phyloP scores from a whole-genome alignment of 345 rosid genomes.

The Eucalyptus microcorys region DNA sequence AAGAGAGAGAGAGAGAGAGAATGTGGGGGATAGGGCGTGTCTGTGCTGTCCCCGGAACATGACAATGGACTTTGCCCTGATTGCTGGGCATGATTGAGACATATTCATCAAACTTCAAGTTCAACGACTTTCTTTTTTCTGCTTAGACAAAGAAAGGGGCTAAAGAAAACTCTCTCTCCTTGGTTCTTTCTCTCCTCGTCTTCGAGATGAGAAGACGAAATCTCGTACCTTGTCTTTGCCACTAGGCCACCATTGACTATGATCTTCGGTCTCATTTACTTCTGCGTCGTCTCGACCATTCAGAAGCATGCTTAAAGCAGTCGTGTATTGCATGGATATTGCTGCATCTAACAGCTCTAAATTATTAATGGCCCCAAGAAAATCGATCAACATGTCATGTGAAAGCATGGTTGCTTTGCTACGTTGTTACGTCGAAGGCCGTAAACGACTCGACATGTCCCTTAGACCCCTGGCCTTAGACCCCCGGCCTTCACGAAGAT shows the following conservation, averaged over 20 bases:
- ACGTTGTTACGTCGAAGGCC: neutral
- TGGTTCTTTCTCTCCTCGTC: neutral
- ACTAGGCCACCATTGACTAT: neutral
- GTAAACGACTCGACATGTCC: neutral
- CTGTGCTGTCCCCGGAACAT: slow-evolving; percentile 33
- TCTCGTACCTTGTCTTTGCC: neutral
- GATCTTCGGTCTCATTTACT: neutral
- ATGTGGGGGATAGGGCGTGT: neutral
- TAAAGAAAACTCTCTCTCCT: neutral
- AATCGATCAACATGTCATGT: neutral
- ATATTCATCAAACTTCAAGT: slow-evolving; percentile 5
- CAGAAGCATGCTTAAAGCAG: neutral
- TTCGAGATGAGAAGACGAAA: neutral
- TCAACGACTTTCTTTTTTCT: neutral
- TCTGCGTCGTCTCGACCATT: neutral
- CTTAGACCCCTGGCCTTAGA: neutral
- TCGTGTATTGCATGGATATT: neutral
- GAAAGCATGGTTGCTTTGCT: neutral
- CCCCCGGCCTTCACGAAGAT: neutral
- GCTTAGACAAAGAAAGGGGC: neutral
- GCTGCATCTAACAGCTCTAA: neutral
- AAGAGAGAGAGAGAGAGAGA: neutral
- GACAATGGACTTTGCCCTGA: slow-evolving; percentile 26
- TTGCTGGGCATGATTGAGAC: slow-evolving; percentile 33
- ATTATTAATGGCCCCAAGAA: neutral